Evolutionary conservation across 192 early-diverging fungal genomes (phyloP).

Genomic region (Entophlyctis helioformis): DNA sequence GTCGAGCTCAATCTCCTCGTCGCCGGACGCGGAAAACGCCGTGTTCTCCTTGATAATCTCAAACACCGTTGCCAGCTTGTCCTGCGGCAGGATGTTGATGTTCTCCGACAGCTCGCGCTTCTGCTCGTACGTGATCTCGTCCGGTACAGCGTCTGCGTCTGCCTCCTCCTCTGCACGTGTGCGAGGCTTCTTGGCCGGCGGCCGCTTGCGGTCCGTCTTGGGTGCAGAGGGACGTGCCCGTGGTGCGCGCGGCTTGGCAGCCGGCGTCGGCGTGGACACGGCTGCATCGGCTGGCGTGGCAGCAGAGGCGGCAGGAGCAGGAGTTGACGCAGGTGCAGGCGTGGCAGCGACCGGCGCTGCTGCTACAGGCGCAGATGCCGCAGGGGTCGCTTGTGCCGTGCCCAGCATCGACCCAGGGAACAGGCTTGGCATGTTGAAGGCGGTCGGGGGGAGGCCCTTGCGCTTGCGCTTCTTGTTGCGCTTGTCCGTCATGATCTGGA

Average conservation of each 20-base stretch:
- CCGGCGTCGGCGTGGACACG: no score
- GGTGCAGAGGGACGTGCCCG: slow-evolving; percentile 1
- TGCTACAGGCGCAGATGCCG: background rate
- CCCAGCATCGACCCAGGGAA: background rate
- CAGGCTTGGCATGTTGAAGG: background rate
- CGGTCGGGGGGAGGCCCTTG: background rate
- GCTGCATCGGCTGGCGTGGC: slow-evolving; percentile 1
- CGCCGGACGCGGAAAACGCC: slow-evolving; percentile 35
- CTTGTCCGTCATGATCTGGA: slow-evolving; percentile 15
- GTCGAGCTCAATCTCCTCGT: slow-evolving; percentile 91
- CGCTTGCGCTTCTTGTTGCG: slow-evolving; percentile 13
- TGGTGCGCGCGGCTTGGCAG: background rate
- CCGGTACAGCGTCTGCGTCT: slow-evolving; percentile 17
- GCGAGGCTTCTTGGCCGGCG: slow-evolving; percentile 6
- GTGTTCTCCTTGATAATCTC: slow-evolving; percentile 59
- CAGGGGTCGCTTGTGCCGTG: background rate
- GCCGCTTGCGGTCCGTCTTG: slow-evolving; percentile 8
- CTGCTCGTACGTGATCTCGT: slow-evolving; percentile 73
- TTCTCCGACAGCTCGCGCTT: slow-evolving; percentile 72
- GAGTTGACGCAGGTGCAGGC: background rate
- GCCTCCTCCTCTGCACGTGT: slow-evolving; percentile 16
- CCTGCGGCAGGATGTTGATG: slow-evolving; percentile 48
- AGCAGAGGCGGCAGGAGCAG: background rate
- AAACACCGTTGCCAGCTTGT: slow-evolving; percentile 55
- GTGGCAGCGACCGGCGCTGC: slow-evolving; percentile 5